A percentile compares a stretch with the other conserved stretches of the same genome.
These are phyloP conservation scores for Pezicula neosporulosa DNA, from an alignment of 2,329 filamentous ascomycete genomes.

Conservation along the genomic window DNA sequence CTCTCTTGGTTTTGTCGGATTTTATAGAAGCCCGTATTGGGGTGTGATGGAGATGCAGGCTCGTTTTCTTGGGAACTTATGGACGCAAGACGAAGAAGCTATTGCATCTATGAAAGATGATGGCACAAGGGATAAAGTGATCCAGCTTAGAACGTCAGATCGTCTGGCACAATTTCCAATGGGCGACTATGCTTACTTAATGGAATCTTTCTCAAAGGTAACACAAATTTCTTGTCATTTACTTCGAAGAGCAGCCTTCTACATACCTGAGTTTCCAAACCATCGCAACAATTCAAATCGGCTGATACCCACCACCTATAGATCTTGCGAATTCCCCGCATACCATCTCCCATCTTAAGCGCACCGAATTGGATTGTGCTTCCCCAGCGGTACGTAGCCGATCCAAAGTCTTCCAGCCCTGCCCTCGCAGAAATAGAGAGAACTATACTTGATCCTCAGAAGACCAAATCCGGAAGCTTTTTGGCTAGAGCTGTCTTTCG, in stretches of 20 bases:
- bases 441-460: constrained; percentile 34
- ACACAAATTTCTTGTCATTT: constrained; percentile 42
- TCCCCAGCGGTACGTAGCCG: neutral
- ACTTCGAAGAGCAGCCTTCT: constrained; percentile 24
- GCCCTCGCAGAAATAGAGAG: constrained; percentile 45
- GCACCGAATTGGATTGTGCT: neutral
- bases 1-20: constrained; percentile 74
- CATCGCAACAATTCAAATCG: constrained; percentile 29
- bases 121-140: constrained; percentile 19
- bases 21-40: constrained; percentile 84
- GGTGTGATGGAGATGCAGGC: constrained; percentile 86
- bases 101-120: constrained; percentile 21
- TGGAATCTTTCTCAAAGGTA: constrained; percentile 65
- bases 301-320: constrained; percentile 30
- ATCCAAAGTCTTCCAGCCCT: constrained; percentile 27
- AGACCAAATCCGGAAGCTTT: constrained; percentile 35
- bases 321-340: too few species aligned
- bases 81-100: constrained; percentile 36
- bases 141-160: constrained; percentile 23
- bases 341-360: too few species aligned
- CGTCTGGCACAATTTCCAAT: constrained; percentile 71
- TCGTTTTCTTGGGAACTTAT: constrained; percentile 59
- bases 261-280: constrained; percentile 1
- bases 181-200: constrained; percentile 74
- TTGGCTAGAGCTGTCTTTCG: constrained; percentile 66